Percentiles rank a stretch among this genome's conserved stretches.
Conservation (phyloP, 2,329 filamentous ascomycete genomes). For the Aspergillus terreus region DNA sequence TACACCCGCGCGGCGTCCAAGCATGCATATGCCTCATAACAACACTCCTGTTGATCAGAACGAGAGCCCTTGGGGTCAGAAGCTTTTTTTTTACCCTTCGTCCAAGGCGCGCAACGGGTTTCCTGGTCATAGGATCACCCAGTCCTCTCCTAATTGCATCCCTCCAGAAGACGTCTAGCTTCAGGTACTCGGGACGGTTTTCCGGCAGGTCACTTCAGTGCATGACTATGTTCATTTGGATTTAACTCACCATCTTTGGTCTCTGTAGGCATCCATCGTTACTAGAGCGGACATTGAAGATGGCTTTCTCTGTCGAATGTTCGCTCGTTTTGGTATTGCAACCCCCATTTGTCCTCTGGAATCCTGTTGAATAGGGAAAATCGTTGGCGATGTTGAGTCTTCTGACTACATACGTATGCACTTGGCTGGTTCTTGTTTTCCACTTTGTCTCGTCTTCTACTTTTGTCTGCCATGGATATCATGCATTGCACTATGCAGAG, state of each 20-base stretch:
- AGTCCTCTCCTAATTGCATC: slow-evolving; percentile 20
- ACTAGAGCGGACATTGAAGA: neutral
- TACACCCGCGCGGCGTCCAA: slow-evolving; percentile 14
- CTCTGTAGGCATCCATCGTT: neutral
- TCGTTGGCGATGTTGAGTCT: neutral
- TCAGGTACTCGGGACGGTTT: neutral
- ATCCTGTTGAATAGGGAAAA: neutral
- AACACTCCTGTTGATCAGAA: slow-evolving; percentile 1
- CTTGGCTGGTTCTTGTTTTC: too few relatives aligned
- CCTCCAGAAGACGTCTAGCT: slow-evolving; percentile 2
- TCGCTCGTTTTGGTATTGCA: neutral
- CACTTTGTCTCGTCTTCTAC: too few relatives aligned
- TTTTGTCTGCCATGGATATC: too few relatives aligned
- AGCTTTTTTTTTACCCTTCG: slow-evolving; percentile 7
- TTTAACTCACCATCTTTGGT: neutral
- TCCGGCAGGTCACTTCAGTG: neutral
- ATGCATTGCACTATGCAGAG: too few relatives aligned
- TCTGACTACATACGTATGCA: neutral
- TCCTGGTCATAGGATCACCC: slow-evolving; percentile 18
- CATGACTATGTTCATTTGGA: too few relatives aligned
- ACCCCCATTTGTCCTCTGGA: neutral
- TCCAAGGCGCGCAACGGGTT: slow-evolving; percentile 2
- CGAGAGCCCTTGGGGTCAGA: slow-evolving; percentile 11
- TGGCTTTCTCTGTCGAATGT: neutral
- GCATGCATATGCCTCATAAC: slow-evolving; percentile 2